Evolutionary conservation across 768 basidiomycete species (phyloP).

Genomic region (Dioszegia hungarica): DNA sequence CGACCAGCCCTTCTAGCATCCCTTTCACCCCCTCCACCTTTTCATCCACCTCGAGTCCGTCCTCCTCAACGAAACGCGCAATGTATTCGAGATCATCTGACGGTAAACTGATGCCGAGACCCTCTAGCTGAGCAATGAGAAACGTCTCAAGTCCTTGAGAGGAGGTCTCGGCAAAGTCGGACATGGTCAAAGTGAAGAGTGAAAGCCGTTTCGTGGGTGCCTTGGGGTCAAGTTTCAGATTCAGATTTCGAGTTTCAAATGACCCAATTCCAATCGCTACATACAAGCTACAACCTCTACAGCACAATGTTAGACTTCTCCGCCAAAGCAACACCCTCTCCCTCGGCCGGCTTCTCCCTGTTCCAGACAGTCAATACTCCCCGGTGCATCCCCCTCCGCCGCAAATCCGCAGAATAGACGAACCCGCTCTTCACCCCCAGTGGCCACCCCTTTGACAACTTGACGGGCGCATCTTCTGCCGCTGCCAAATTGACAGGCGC

Average conservation of each 20-base stretch:
- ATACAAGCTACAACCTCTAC: neutral
- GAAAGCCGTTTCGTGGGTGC: too few relatives aligned
- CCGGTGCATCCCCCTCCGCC: neutral
- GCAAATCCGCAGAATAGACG: constrained; percentile 1
- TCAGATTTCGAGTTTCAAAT: neutral
- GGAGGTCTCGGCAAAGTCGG: constrained; percentile 34
- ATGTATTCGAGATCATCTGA: constrained; percentile 47
- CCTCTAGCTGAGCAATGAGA: constrained; percentile 25
- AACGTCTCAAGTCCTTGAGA: constrained; percentile 38
- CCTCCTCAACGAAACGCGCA: constrained; percentile 47
- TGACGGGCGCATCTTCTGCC: neutral
- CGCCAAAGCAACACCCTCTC: neutral
- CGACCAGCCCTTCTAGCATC: constrained; percentile 44
- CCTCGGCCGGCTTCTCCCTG: neutral
- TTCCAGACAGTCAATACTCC: constrained; percentile 1
- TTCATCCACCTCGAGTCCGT: constrained; percentile 43
- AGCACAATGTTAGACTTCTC: neutral
- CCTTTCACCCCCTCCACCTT: constrained; percentile 46
- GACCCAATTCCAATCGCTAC: too few relatives aligned
- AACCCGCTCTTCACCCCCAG: neutral
- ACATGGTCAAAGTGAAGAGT: neutral
- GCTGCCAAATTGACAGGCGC: neutral
- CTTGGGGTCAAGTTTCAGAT: neutral
- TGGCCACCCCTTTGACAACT: neutral
- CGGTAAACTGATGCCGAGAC: constrained; percentile 27